Evolutionary conservation across 2,329 filamentous ascomycete genomes (phyloP).

Genomic region (Leptographium wingfieldii): DNA sequence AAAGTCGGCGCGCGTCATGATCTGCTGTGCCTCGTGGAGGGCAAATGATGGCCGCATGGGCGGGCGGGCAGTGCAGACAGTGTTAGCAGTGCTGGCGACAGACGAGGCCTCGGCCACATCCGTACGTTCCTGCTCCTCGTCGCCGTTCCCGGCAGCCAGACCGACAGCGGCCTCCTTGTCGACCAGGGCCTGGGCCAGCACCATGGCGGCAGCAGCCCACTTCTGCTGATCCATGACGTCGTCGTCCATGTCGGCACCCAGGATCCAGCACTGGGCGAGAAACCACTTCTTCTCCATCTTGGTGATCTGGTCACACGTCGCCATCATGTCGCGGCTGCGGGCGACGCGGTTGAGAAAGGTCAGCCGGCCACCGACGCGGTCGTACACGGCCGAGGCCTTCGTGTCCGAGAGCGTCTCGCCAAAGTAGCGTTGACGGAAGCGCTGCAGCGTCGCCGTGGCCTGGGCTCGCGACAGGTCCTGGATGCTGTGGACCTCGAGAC

Average conservation of each 20-base stretch:
- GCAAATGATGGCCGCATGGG: slow-evolving; percentile 67
- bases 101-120: background rate
- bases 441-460: slow-evolving; percentile 63
- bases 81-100: no score
- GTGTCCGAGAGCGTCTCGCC: slow-evolving; percentile 41
- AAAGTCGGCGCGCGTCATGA: slow-evolving; percentile 95
- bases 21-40: slow-evolving; percentile 71
- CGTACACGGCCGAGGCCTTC: slow-evolving; percentile 66
- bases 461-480: slow-evolving; percentile 67
- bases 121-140: background rate
- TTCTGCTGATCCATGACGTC: slow-evolving; percentile 67
- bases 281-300: slow-evolving; percentile 64
- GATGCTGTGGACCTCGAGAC: slow-evolving; percentile 88
- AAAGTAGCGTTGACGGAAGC: slow-evolving; percentile 72
- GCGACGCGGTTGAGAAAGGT: slow-evolving; percentile 84
- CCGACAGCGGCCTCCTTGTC: slow-evolving; percentile 53
- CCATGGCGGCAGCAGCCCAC: slow-evolving; percentile 85
- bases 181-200: slow-evolving; percentile 82
- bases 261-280: slow-evolving; percentile 62
- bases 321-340: slow-evolving; percentile 70
- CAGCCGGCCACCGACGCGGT: slow-evolving; percentile 74
- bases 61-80: background rate
- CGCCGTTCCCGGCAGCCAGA: background rate
- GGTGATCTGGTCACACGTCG: slow-evolving; percentile 56
- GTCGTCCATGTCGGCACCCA: slow-evolving; percentile 57